phyloP scores from a whole-genome alignment of 192 early-diverging fungal species.

The Coemansia sp. region DNA sequence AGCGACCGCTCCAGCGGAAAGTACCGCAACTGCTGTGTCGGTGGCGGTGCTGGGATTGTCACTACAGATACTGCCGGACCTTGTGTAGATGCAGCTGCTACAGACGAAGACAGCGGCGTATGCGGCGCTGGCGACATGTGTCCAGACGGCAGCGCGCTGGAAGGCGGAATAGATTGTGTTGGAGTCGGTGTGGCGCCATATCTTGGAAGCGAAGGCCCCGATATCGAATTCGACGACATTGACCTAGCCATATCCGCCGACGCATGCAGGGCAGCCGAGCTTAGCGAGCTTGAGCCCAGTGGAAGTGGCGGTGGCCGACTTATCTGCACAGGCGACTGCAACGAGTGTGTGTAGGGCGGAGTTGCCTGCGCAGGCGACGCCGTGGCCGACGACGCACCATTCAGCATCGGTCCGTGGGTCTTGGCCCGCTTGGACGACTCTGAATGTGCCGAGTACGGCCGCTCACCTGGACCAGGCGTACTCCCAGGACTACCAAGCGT shows the following conservation, averaged over 20 bases:
- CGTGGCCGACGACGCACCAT: constrained; percentile 26
- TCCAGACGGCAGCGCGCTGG: background rate
- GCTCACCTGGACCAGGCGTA: constrained; percentile 41
- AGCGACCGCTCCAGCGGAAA: constrained; percentile 59
- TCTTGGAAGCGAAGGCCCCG: constrained; percentile 10
- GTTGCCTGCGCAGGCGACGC: constrained; percentile 33
- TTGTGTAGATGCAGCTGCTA: background rate
- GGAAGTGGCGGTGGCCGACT: constrained; percentile 18
- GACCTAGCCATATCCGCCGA: background rate
- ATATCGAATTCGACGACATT: background rate
- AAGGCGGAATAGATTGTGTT: background rate
- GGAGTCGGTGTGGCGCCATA: constrained; percentile 1
- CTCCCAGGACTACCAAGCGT: constrained; percentile 33
- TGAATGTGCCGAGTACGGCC: constrained; percentile 27
- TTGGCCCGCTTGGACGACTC: constrained; percentile 34
- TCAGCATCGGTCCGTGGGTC: constrained; percentile 26
- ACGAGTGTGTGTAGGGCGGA: constrained; percentile 17
- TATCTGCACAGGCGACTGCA: constrained; percentile 12
- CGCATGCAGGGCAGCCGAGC: background rate
- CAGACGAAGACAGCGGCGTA: constrained; percentile 1
- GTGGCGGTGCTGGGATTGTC: constrained; percentile 22
- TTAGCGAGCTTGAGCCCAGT: constrained; percentile 1
- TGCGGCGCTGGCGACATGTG: constrained; percentile 13
- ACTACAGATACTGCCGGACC: background rate
- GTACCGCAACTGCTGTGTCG: constrained; percentile 23